Conservation (phyloP, 176 grass and related monocot species). For the Oropetium thomaeum region DNA sequence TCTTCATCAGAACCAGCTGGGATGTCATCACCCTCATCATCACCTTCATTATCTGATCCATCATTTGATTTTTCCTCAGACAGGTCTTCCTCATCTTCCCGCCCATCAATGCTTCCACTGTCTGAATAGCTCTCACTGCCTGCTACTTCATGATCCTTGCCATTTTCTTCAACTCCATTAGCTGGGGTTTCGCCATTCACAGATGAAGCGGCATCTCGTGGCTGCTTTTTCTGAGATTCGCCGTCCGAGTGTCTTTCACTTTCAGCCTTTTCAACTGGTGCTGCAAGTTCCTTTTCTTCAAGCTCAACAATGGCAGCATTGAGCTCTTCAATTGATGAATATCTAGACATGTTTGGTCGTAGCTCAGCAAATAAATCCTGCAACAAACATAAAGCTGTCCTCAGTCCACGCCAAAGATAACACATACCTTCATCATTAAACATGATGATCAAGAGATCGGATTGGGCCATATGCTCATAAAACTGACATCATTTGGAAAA, state of each 20-base stretch:
- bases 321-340: conserved; percentile 84
- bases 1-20: conserved; percentile 89
- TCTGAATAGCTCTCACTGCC: conserved; percentile 93
- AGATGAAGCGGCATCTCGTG: conserved; percentile 31
- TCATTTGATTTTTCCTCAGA: conserved; percentile 85
- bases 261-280: conserved; percentile 51
- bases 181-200: conserved; percentile 46
- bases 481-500: neutral
- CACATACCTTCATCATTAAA: conserved; percentile 14
- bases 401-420: conserved; percentile 1
- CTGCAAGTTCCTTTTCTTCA: conserved; percentile 71
- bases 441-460: neutral
- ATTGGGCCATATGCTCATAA: neutral
- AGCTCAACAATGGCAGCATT: conserved; percentile 73
- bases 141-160: conserved; percentile 53
- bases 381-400: conserved; percentile 33
- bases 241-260: conserved; percentile 63
- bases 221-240: conserved; percentile 56
- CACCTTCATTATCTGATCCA: conserved; percentile 75
- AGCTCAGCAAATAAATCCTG: conserved; percentile 87
- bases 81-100: conserved; percentile 84
- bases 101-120: conserved; percentile 66
- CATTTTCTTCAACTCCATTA: conserved; percentile 66
- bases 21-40: conserved; percentile 78
- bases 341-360: conserved; percentile 81